phyloP scores from a whole-genome alignment of 148 eudicot genomes.

The Tetragonia tetragonoides region DNA sequence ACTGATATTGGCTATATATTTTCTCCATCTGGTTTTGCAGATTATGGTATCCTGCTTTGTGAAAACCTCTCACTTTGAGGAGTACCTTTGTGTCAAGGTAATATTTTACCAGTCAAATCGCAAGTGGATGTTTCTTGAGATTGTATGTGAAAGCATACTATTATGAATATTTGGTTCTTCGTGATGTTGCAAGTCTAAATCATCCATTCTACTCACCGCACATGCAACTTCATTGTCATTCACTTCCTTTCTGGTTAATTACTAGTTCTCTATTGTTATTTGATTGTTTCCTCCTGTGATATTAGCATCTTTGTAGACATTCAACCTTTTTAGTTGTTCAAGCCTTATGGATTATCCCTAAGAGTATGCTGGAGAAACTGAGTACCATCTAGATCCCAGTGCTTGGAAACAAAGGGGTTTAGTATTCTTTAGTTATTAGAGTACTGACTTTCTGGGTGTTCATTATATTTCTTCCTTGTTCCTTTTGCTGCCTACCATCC shows the following conservation, averaged over 20 bases:
- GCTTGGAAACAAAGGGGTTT: not conserved
- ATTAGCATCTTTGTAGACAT: not conserved
- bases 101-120: not conserved
- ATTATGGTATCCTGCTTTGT: slow-evolving; percentile 84
- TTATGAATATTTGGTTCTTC: not conserved
- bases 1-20: slow-evolving; percentile 3
- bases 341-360: not conserved
- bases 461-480: no score
- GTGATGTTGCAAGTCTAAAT: not conserved
- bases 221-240: not conserved
- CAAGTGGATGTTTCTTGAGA: not conserved
- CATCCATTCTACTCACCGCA: not conserved
- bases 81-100: slow-evolving; percentile 88
- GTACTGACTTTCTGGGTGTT: not conserved
- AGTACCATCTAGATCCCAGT: not conserved
- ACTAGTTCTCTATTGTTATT: not conserved
- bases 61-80: slow-evolving; percentile 87
- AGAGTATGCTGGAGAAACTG: not conserved
- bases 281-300: not conserved
- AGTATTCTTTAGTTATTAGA: not conserved
- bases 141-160: not conserved
- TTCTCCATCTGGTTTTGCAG: slow-evolving; percentile 35
- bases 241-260: not conserved
- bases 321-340: not conserved
- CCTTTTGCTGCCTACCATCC: no score